These are phyloP conservation scores for Dendrobium huoshanense DNA, from an alignment of 106 monocot genomes.

Conservation along the genomic window DNA sequence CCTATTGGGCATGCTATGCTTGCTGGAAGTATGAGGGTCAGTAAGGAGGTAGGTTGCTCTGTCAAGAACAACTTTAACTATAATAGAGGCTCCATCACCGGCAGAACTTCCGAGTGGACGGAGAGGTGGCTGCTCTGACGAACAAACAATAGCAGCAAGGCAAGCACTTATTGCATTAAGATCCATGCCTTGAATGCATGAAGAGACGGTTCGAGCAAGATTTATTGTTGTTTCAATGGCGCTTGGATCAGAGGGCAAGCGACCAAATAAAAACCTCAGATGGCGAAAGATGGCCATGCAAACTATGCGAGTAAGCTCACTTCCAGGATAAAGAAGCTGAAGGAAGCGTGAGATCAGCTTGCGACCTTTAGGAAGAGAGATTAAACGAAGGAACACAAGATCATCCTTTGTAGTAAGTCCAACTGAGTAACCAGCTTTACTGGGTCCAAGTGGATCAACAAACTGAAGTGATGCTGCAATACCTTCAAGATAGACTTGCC, in stretches of 20 bases:
- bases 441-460: slow-evolving; percentile 67
- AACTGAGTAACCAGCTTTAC: slow-evolving; percentile 37
- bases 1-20: slow-evolving; percentile 41
- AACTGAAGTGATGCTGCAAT: slow-evolving; percentile 87
- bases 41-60: slow-evolving; percentile 60
- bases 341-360: slow-evolving; percentile 78
- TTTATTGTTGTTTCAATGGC: slow-evolving; percentile 52
- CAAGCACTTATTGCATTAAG: slow-evolving; percentile 79
- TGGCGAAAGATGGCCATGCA: slow-evolving; percentile 96
- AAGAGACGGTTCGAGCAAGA: slow-evolving; percentile 54
- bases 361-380: slow-evolving; percentile 77
- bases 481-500: slow-evolving; percentile 67
- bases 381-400: slow-evolving; percentile 70
- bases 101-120: slow-evolving; percentile 80
- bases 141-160: slow-evolving; percentile 91
- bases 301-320: slow-evolving; percentile 61
- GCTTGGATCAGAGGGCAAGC: slow-evolving; percentile 42
- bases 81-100: slow-evolving; percentile 81
- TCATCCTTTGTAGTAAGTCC: slow-evolving; percentile 75
- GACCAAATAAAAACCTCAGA: slow-evolving; percentile 76
- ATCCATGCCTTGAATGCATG: slow-evolving; percentile 59
- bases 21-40: slow-evolving; percentile 35
- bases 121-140: slow-evolving; percentile 90
- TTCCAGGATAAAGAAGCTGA: slow-evolving; percentile 54
- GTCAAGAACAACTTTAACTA: slow-evolving; percentile 74